These are phyloP conservation scores for Imleria badia DNA, from an alignment of 768 basidiomycete species.

Conservation along the genomic window DNA sequence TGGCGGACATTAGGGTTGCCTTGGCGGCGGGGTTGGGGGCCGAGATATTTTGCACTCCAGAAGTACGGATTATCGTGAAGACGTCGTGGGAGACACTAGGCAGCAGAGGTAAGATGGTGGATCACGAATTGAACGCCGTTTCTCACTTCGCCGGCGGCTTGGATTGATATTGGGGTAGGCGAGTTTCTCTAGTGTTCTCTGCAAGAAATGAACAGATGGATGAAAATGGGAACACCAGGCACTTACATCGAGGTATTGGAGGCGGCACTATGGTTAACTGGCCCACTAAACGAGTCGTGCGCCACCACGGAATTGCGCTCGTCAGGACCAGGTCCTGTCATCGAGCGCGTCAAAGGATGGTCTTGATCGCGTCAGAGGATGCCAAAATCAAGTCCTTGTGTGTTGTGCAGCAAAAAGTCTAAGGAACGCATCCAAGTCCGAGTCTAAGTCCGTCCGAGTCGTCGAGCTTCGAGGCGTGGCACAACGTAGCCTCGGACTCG, in stretches of 20 bases:
- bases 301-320: slow-evolving; percentile 10
- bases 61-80: slow-evolving; percentile 18
- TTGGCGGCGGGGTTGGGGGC: fast-evolving
- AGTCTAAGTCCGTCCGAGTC: too few species aligned
- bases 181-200: slow-evolving; percentile 15
- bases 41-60: not conserved
- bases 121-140: not conserved
- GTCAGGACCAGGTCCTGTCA: slow-evolving; percentile 9
- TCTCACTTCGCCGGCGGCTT: slow-evolving; percentile 18
- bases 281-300: slow-evolving; percentile 9
- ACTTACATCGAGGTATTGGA: slow-evolving; percentile 23
- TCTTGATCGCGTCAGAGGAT: slow-evolving; percentile 14
- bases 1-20: slow-evolving; percentile 27
- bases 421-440: too few species aligned
- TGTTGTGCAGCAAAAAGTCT: slow-evolving; percentile 1
- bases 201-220: slow-evolving; percentile 6
- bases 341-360: slow-evolving; percentile 5
- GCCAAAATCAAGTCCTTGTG: not conserved
- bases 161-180: slow-evolving; percentile 25
- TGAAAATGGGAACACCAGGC: not conserved
- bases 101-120: slow-evolving; percentile 2
- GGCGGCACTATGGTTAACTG: slow-evolving; percentile 31
- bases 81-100: slow-evolving; percentile 5
- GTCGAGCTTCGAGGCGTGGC: too few species aligned
- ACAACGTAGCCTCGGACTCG: too few species aligned